Conservation (phyloP, 139 green algal genomes). For the Edaphochlamys debaryana region DNA sequence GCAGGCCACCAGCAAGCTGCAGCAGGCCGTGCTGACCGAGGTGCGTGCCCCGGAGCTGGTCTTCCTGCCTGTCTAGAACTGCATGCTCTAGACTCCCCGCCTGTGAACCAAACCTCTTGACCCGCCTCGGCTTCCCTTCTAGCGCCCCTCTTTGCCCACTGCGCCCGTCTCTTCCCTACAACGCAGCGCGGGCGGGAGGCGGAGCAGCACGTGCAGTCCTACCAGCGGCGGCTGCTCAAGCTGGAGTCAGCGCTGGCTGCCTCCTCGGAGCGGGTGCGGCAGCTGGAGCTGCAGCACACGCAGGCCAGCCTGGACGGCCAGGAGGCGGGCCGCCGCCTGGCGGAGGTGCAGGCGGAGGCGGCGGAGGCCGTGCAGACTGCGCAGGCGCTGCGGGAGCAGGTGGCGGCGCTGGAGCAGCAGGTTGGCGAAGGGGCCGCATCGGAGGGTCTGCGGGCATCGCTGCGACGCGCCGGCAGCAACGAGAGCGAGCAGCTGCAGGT, state of each 20-base stretch:
- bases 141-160: no score
- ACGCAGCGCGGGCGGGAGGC: constrained; percentile 8
- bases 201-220: not conserved
- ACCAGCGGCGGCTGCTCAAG: not conserved
- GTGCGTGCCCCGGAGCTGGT: not conserved
- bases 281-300: constrained; percentile 22
- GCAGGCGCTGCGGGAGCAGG: not conserved
- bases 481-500: no score
- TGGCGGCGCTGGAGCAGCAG: constrained; percentile 4
- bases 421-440: no score
- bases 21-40: constrained; percentile 10
- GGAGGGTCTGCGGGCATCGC: no score
- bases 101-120: no score
- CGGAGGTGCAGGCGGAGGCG: not conserved
- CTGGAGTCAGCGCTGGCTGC: not conserved
- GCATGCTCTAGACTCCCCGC: no score
- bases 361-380: not conserved
- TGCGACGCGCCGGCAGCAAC: no score
- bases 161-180: no score
- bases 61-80: no score
- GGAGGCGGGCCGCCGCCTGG: not conserved
- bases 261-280: not conserved
- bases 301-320: not conserved
- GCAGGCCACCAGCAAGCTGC: constrained; percentile 1
- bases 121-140: no score